These are phyloP conservation scores for Stipa capillata DNA, from an alignment of 176 grass and related monocot genomes.

Conservation along the genomic window DNA sequence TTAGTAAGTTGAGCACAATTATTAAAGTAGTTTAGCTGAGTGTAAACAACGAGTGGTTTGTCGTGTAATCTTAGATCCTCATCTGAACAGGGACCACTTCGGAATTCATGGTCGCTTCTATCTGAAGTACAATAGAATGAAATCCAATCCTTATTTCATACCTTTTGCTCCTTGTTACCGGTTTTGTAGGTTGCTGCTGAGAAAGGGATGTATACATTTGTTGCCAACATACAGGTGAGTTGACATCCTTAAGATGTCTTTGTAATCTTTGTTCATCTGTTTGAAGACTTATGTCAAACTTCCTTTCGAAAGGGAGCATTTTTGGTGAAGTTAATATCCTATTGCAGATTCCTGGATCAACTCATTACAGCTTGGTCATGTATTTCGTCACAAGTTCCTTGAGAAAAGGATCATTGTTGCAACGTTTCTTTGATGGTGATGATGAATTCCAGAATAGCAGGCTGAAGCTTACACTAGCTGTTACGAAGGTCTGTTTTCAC, in stretches of 20 bases:
- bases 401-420: slow-evolving; percentile 56
- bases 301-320: not conserved
- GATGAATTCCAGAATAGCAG: slow-evolving; percentile 84
- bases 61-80: not conserved
- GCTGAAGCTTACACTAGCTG: slow-evolving; percentile 73
- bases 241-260: not conserved
- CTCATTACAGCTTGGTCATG: slow-evolving; percentile 82
- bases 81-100: not conserved
- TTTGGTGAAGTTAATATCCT: not conserved
- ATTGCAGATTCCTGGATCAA: slow-evolving; percentile 67
- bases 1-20: not conserved
- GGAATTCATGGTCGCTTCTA: not conserved
- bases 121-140: not conserved
- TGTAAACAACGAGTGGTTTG: not conserved
- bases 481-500: slow-evolving; percentile 48
- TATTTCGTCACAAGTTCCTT: slow-evolving; percentile 52
- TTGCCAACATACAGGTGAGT: slow-evolving; percentile 70
- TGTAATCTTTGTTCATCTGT: not conserved
- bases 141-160: not conserved
- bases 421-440: slow-evolving; percentile 75
- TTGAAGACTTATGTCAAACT: not conserved
- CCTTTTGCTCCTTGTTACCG: not conserved
- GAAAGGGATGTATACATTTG: slow-evolving; percentile 70
- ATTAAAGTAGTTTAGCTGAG: not conserved
- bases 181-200: slow-evolving; percentile 62